These are phyloP conservation scores for Vitis labrusca DNA, from an alignment of 164 flowering plant genomes.

Conservation along the genomic window DNA sequence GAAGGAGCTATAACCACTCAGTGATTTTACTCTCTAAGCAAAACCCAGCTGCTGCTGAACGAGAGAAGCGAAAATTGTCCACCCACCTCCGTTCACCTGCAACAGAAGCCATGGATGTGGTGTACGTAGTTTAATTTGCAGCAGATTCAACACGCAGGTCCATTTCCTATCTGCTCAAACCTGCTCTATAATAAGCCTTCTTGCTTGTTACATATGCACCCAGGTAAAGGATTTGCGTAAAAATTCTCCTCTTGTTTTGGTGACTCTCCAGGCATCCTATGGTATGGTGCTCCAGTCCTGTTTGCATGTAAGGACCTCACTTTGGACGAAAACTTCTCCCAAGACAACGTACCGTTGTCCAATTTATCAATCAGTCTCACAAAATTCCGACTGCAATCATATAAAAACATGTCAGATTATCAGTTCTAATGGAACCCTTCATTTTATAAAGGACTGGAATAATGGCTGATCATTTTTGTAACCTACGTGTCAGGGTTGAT, in stretches of 20 bases:
- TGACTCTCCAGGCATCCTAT: slow-evolving; percentile 10
- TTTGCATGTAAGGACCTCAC: slow-evolving; percentile 29
- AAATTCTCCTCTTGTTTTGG: slow-evolving; percentile 37
- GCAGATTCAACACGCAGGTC: too few relatives aligned
- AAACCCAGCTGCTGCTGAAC: too few relatives aligned
- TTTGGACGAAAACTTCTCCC: slow-evolving; percentile 34
- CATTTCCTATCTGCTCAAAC: too few relatives aligned
- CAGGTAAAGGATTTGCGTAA: slow-evolving; percentile 53
- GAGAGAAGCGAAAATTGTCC: too few relatives aligned
- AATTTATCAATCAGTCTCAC: slow-evolving; percentile 35
- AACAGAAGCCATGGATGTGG: too few relatives aligned
- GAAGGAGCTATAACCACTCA: too few relatives aligned
- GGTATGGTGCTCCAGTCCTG: slow-evolving; percentile 36
- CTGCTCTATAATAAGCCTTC: too few relatives aligned
- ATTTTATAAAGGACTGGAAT: not conserved
- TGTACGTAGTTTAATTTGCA: too few relatives aligned
- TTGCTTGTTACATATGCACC: slow-evolving; percentile 35
- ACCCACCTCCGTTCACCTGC: too few relatives aligned
- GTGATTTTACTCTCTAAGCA: too few relatives aligned
- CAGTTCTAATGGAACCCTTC: not conserved
- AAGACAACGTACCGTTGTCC: slow-evolving; percentile 29
- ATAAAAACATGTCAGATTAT: not conserved
- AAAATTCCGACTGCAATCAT: slow-evolving; percentile 29
- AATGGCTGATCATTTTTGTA: not conserved
- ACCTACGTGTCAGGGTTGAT: slow-evolving; percentile 49